Evolutionary conservation across 768 basidiomycete genomes (phyloP).

Genomic region (Lepiota venenata): DNA sequence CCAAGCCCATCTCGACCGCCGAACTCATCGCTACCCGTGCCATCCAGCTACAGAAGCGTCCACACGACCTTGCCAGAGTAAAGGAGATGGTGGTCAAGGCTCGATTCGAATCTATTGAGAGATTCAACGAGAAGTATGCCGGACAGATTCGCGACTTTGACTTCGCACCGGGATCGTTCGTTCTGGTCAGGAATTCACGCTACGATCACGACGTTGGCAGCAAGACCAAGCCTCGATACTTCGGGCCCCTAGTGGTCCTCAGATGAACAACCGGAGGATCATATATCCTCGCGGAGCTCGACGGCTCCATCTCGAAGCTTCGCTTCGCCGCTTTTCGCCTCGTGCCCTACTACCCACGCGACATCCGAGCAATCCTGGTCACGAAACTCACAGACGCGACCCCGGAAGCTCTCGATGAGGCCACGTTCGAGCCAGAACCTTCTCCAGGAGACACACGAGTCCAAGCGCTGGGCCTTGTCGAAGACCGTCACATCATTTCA

Average conservation of each 20-base stretch:
- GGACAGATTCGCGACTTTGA: conserved; percentile 17
- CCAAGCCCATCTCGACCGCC: conserved; percentile 6
- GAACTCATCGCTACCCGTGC: conserved; percentile 22
- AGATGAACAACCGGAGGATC: conserved; percentile 19
- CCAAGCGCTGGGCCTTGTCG: too few relatives aligned
- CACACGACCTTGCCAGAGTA: conserved; percentile 19
- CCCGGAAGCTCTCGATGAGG: too few relatives aligned
- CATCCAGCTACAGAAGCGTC: conserved; percentile 21
- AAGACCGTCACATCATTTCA: too few relatives aligned
- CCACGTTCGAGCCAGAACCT: too few relatives aligned
- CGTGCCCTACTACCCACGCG: conserved; percentile 17
- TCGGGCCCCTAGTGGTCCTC: conserved; percentile 31
- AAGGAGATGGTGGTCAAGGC: conserved; percentile 16
- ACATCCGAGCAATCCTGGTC: background rate
- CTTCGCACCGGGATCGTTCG: conserved; percentile 23
- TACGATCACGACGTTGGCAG: conserved; percentile 21
- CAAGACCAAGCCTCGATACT: conserved; percentile 27
- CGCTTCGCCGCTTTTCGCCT: conserved; percentile 17
- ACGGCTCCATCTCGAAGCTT: conserved; percentile 18
- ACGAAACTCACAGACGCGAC: background rate
- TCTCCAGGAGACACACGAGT: too few relatives aligned
- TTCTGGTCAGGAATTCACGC: conserved; percentile 28
- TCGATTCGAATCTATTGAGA: conserved; percentile 15
- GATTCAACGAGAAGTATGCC: conserved; percentile 11
- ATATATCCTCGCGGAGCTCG: conserved; percentile 23